A percentile compares a stretch with the other conserved stretches of the same genome.
Evolutionary conservation across 164 flowering plant genomes (phyloP).

Genomic region (Cinnamomum micranthum): DNA sequence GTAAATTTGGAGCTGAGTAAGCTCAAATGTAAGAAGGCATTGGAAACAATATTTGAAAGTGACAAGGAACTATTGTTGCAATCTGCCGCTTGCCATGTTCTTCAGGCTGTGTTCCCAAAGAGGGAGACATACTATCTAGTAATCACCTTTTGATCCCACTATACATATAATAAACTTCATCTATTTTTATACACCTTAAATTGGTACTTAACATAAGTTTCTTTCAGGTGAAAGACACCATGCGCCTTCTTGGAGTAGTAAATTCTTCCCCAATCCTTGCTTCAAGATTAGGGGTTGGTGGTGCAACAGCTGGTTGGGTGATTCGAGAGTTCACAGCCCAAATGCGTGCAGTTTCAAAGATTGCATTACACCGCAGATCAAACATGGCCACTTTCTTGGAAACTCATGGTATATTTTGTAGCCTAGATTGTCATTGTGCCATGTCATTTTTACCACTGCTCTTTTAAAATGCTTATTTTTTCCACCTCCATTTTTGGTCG

Average conservation of each 20-base stretch:
- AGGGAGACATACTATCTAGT: conserved; percentile 82
- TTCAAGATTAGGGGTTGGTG: conserved; percentile 78
- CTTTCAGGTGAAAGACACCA: conserved; percentile 78
- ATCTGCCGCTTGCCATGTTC: conserved; percentile 82
- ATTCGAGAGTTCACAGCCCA: conserved; percentile 92
- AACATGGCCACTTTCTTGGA: conserved; percentile 86
- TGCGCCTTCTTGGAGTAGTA: conserved; percentile 89
- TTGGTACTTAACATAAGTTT: conserved; percentile 3
- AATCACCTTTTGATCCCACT: conserved; percentile 7
- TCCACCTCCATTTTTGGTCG: background rate
- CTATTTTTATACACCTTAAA: background rate
- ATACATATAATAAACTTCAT: background rate
- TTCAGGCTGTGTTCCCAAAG: conserved; percentile 79
- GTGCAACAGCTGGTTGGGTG: conserved; percentile 66
- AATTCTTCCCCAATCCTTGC: conserved; percentile 63
- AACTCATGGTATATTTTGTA: conserved; percentile 57
- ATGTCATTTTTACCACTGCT: background rate
- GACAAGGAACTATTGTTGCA: conserved; percentile 84
- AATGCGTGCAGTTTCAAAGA: conserved; percentile 90
- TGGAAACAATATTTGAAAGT: conserved; percentile 84
- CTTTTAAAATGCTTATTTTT: background rate
- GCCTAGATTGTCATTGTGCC: background rate
- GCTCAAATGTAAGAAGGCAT: conserved; percentile 63
- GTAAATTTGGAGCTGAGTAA: conserved; percentile 46
- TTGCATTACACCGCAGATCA: conserved; percentile 82